Evolutionary conservation across 768 basidiomycete genomes (phyloP), one percentile per base, ranked within the genome.

Genomic region (Fistulinella prunicolor): DNA sequence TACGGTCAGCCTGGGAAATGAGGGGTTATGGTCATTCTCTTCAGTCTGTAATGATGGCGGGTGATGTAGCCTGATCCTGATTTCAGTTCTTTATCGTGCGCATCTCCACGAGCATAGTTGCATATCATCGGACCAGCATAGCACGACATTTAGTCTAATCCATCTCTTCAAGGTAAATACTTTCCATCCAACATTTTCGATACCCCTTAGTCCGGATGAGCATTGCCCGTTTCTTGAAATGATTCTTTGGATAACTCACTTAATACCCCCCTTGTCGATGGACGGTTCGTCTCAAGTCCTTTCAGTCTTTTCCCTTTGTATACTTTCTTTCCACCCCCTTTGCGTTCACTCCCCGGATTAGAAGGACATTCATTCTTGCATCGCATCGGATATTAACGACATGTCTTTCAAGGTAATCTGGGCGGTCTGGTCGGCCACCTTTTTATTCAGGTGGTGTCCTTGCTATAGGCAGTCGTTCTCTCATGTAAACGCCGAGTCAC

Each of bases 91-190:
- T 47, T 44, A 42, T 53, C 46, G 35, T 45, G 19, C 49, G 46
- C 44, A 58, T 53, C 30, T 53, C 29, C 49, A 51, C 49, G 38
- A 53, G 32, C 51, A 63, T 36, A 43, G 35, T 49, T 51, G 35
- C 58, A 51, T 43, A 44, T 56, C 54, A 59, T 49, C 43, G 50
- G 59, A 64, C 30, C 62, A 58, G 41, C 51, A 61, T 61, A 36
- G 41, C 54, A 56, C 19, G 24, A 8, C 41, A 62, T 32, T 56
- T 49, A 22, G 34, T 40, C 29, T 47, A 44, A 49, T 55, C 41
- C 46, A 64, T 46, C 22, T 9, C 19, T 38, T 43, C 53, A 46
- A 54, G 51, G 46, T 49, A 30, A 46, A 53, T 38, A n/a, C 20
- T 46, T 51, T 41, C 39, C 34, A 30, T 16, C 22, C 48, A 48